Evolutionary conservation across 352 stramenopile species (phyloP), one percentile per base, ranked within the genome.

Genomic region (Peronosclerospora sorghi): DNA sequence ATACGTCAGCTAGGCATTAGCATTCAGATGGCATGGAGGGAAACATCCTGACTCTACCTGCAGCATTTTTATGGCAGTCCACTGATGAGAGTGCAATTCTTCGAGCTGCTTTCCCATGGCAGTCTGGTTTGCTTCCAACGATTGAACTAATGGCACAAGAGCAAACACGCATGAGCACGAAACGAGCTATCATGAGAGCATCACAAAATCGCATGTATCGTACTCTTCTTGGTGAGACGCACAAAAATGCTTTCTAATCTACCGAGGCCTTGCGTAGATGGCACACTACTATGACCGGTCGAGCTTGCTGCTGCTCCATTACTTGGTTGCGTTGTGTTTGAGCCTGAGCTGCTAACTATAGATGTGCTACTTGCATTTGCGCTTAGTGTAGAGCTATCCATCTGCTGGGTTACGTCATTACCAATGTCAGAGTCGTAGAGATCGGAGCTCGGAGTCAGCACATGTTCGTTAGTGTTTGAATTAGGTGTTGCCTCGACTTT

Each of bases 181-280:
- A 30, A 4, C 21, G 8, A 46, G 38, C 17, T 23, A 51, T 4
- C 8, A 14, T 21, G 9, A 30, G 9, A 20, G 13, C 28, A n/a
- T n/a, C n/a, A n/a, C n/a, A n/a, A n/a, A n/a, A n/a, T n/a, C n/a
- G n/a, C n/a, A n/a, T n/a, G n/a, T n/a, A n/a, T n/a, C n/a, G n/a
- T 24, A 90, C 77, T 84, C 36, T 90, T 90, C 51, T 86, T 90
- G 6, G 74, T 86, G 37, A 90, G 84, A 37, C 74, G 73, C 17
- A 90, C 67, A 24, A 87, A 90, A 46, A 90, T 86, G 45, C 73
- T 90, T 47, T 90, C 77, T n/a, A 90, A 41, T 0, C 73, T 65
- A 1, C 72, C 69, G 1, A 84, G 61, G 7, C 68, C 64, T 68
- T 84, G 74, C 1, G 54, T 54, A 13, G 62, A 58, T 12, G 57